A percentile compares a stretch with the other conserved stretches of the same genome.
phyloP scores from a whole-genome alignment of 2,329 filamentous ascomycete species.

The Rhynchosporium secalis region DNA sequence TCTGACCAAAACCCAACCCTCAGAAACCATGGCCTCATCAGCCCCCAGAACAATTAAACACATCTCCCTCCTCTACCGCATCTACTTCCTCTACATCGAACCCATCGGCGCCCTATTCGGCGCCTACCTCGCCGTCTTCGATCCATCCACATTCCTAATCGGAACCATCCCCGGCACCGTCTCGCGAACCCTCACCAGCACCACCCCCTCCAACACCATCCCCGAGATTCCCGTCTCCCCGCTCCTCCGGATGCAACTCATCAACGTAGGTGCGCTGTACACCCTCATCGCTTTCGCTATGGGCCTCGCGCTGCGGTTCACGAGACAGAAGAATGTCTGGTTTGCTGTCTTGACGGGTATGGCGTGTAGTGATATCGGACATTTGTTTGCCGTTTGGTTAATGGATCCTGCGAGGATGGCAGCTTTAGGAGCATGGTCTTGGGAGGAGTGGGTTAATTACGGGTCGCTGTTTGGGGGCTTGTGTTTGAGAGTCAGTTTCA shows the following conservation, averaged over 20 bases:
- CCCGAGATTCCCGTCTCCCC: conserved; percentile 28
- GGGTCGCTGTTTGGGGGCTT: conserved; percentile 39
- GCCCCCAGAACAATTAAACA: conserved; percentile 2
- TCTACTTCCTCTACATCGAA: conserved; percentile 36
- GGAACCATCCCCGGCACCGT: conserved; percentile 31
- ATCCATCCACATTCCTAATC: conserved; percentile 26
- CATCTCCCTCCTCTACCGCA: conserved; percentile 30
- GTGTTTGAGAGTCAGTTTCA: conserved; percentile 41
- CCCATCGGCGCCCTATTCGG: conserved; percentile 31
- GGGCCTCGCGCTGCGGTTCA: conserved; percentile 36
- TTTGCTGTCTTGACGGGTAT: conserved; percentile 31
- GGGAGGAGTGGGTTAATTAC: conserved; percentile 44
- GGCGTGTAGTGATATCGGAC: conserved; percentile 36
- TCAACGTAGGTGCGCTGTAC: conserved; percentile 39
- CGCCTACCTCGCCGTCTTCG: conserved; percentile 30
- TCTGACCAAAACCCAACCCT: neutral
- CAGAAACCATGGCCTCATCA: neutral
- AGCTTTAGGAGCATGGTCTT: conserved; percentile 38
- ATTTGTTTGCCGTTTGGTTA: conserved; percentile 41
- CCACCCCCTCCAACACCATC: conserved; percentile 23
- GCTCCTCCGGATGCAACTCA: conserved; percentile 33
- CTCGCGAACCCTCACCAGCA: conserved; percentile 24
- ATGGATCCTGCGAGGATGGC: conserved; percentile 38
- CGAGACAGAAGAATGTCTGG: conserved; percentile 38
- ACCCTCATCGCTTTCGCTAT: conserved; percentile 39